Evolutionary conservation across 768 basidiomycete species (phyloP).

Genomic region (Lentinula sp.): DNA sequence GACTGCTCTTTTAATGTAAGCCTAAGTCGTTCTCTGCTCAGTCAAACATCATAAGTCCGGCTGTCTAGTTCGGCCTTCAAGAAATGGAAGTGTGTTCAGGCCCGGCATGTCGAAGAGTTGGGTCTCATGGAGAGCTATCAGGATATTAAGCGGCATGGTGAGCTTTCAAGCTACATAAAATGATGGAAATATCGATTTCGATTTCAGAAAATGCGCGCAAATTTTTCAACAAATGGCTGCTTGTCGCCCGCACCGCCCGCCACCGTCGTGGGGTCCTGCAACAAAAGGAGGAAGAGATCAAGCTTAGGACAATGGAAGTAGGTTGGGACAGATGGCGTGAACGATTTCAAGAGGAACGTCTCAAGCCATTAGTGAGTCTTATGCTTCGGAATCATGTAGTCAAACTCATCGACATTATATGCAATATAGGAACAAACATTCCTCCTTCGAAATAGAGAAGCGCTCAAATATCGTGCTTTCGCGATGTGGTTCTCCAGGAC

Average conservation of each 20-base stretch:
- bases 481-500: constrained; percentile 72
- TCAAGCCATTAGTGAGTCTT: constrained; percentile 55
- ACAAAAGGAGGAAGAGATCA: constrained; percentile 58
- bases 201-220: constrained; percentile 57
- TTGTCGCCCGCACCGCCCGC: constrained; percentile 52
- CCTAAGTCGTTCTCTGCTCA: constrained; percentile 1
- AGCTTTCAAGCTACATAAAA: constrained; percentile 2
- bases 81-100: constrained; percentile 63
- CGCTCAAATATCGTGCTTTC: constrained; percentile 62
- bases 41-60: not conserved
- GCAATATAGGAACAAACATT: constrained; percentile 51
- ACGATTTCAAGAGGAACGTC: constrained; percentile 54
- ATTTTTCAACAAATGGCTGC: constrained; percentile 66
- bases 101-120: constrained; percentile 62
- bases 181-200: not conserved
- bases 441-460: constrained; percentile 50
- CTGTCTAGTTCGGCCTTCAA: constrained; percentile 45
- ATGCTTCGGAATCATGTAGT: not conserved
- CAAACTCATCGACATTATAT: not conserved
- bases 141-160: constrained; percentile 76
- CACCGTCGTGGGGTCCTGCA: constrained; percentile 55
- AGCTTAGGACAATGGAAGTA: constrained; percentile 39
- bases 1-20: constrained; percentile 25
- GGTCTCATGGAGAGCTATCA: constrained; percentile 83
- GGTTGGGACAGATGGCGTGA: constrained; percentile 83